phyloP scores from a whole-genome alignment of 805 yeast species.

The Ogataea ganodermae region DNA sequence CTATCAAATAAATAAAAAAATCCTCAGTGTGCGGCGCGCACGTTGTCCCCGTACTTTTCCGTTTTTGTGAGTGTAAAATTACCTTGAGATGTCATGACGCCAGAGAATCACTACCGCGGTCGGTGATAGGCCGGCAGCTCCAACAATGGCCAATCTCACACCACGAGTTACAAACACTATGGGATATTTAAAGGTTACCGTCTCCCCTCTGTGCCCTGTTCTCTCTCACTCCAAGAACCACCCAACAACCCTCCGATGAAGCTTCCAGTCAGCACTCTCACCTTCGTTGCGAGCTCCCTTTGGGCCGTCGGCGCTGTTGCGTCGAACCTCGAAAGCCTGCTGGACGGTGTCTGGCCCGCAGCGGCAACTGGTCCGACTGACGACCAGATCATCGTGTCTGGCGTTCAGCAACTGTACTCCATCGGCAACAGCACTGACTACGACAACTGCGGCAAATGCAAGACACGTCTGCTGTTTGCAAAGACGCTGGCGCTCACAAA shows the following conservation, averaged over 20 bases:
- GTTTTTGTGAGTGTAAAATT: neutral
- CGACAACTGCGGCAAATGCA: conserved; percentile 39
- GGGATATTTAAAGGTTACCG: too few relatives aligned
- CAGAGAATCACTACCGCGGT: too few relatives aligned
- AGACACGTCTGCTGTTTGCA: conserved; percentile 38
- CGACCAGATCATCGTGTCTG: conserved; percentile 6
- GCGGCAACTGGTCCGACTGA: conserved; percentile 5
- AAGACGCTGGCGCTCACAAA: conserved; percentile 39
- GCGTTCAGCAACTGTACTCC: conserved; percentile 7
- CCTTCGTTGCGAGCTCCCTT: too few relatives aligned
- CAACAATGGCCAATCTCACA: too few relatives aligned
- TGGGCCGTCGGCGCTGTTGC: neutral
- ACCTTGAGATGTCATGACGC: neutral
- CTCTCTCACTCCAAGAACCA: too few relatives aligned
- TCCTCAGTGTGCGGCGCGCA: conserved; percentile 3
- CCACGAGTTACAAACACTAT: too few relatives aligned
- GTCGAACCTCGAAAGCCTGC: neutral
- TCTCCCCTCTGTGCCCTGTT: too few relatives aligned
- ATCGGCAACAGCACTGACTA: conserved; percentile 17
- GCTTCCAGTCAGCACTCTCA: neutral
- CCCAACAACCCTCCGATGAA: too few relatives aligned
- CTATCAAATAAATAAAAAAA: neutral
- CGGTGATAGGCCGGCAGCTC: too few relatives aligned
- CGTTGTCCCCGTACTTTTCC: conserved; percentile 6
- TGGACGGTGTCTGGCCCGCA: conserved; percentile 6